Evolutionary conservation across 2,329 filamentous ascomycete genomes (phyloP).

Genomic region (Beauveria australis): DNA sequence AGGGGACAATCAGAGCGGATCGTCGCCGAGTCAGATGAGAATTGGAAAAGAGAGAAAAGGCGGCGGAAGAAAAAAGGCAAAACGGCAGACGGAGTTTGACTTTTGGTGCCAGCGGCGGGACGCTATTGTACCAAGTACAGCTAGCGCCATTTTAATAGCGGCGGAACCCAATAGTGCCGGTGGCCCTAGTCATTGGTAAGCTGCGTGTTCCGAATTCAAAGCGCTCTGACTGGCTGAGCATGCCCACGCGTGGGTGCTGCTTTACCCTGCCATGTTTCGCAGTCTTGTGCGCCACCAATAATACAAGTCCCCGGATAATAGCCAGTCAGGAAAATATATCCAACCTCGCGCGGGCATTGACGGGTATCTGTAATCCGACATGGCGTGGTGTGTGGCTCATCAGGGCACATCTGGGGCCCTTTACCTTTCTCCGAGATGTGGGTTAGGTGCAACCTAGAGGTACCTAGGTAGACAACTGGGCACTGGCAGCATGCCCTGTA

Average conservation of each 20-base stretch:
- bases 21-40: not conserved
- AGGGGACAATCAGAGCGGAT: not conserved
- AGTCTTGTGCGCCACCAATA: too few species aligned
- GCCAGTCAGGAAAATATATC: not conserved
- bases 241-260: not conserved
- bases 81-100: not conserved
- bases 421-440: too few species aligned
- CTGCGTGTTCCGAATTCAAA: slow-evolving; percentile 5
- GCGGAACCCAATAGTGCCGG: slow-evolving; percentile 3
- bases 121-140: not conserved
- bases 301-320: not conserved
- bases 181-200: not conserved
- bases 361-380: not conserved
- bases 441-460: too few species aligned
- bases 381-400: not conserved
- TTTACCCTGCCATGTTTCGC: not conserved
- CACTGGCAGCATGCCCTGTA: not conserved
- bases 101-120: not conserved
- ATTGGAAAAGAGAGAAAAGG: not conserved
- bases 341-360: not conserved
- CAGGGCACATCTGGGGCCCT: not conserved
- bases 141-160: not conserved
- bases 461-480: too few species aligned
- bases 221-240: not conserved
- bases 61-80: not conserved